Evolutionary conservation across 2,329 filamentous ascomycete species (phyloP), one percentile per base, ranked within the genome.

Genomic region (Phialocephala subalpina): DNA sequence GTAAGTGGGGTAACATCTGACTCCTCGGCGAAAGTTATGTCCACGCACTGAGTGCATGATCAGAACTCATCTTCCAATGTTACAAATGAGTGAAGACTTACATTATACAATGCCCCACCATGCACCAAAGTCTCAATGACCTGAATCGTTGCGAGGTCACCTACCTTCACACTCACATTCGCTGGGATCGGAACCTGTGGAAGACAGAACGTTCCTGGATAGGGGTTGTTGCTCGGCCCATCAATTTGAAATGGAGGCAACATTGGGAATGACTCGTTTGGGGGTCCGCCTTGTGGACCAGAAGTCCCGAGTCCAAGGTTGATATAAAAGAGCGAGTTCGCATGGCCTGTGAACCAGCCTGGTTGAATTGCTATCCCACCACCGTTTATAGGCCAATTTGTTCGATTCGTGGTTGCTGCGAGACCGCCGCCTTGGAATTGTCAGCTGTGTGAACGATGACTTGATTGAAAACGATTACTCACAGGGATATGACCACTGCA

Each of bases 331-430:
- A 92, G 86, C 20, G 93, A 94, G 6, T 87, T 89, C 42, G 86
- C 77, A 78, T 97, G 94, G 69, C 94, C 94, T 56, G 89, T 87
- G 82, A 97, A 97, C 94, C 94, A 97, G 75, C 94, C 95, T 0
- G 94, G 94, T 75, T 97, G 94, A 75, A 97, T 86, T 57, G 92
- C 87, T 63, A 97, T 74, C 16, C 93, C 92, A 69, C 94, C 95
- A 72, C 94, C 94, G 38, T 81, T 87, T 59, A 93, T 85, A 8
- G 94, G 94, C 94, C 95, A 97, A 80, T 90, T 93, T 20, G 94
- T 97, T 69, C 47, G 55, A 45, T 58, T 59, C n/a, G 29, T 64
- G 6, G 55, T 45, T 16, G 49, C 25, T 3, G 49, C 22, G n/a
- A 62, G 9, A 25, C 60, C 49, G 11, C 60, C 60, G 20, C 60